Base-by-base conservation (phyloP, 2,329 filamentous ascomycete genomes). In the Colletotrichum sp. region DNA sequence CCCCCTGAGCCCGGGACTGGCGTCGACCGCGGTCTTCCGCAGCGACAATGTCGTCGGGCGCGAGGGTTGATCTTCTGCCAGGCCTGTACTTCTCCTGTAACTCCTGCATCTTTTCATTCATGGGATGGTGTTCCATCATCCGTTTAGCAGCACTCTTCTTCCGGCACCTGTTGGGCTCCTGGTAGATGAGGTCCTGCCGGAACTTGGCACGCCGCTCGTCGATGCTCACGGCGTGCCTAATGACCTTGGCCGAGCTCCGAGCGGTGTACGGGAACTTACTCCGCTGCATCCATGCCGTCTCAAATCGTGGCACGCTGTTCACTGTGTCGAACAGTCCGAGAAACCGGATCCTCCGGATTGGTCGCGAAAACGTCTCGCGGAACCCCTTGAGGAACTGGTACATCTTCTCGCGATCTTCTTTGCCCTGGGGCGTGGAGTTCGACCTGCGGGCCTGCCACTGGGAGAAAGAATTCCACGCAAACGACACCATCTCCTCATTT, bases 401-500 rank as follows among this genome's bases (percentile, higher is more conserved):
- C 84, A 95, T 92, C 75, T 91, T 87, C n/a, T 87, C 86, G 78
- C 90, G 89, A 77, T 92, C 85, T 77, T 84, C 80, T 32, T 83
- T 82, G 2, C 83, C 85, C 24, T 85, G 84, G 0, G 9, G 84
- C 81, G 36, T 84, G 80, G 16, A 76, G 73, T 81, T 80, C 0
- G 87, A 85, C 12, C 88, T 84, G 9, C 93, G 90, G 58, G 88
- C 89, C 80, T 95, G 92, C 93, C 93, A 95, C 81, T 93, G 91
- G 9, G 92, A 90, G 79, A 95, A 96, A 0, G 93, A 93, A 81
- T 94, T 96, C 94, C 95, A 97, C 1, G 94, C 95, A 81, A 97
- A 97, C 5, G 90, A 88, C 67, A 95, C 92, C 92, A 97, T 93
- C 78, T 97, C 95, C 80, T 97, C 94, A 79, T 97, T 97, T 13